These are phyloP conservation scores for Sclerotinia nivalis DNA, from an alignment of 2,329 filamentous ascomycete species.

Conservation along the genomic window DNA sequence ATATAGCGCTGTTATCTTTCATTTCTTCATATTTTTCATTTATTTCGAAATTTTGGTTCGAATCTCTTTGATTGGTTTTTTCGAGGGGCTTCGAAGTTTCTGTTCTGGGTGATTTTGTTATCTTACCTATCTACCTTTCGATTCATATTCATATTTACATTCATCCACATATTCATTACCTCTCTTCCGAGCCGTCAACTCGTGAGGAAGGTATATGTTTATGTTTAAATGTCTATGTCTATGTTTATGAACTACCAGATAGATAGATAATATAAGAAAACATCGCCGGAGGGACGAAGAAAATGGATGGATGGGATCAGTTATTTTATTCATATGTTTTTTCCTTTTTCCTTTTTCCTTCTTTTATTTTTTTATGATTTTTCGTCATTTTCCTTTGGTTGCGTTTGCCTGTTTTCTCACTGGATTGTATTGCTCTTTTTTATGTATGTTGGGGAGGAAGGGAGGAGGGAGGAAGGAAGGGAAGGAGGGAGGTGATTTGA, in stretches of 20 bases:
- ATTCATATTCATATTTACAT: background rate
- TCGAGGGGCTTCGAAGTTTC: background rate
- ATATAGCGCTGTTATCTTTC: constrained; percentile 16
- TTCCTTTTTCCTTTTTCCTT: background rate
- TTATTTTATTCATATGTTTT: background rate
- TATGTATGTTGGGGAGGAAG: background rate
- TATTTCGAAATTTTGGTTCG: constrained; percentile 4
- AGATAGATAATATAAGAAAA: background rate
- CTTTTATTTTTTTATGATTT: background rate
- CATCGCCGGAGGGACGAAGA: background rate
- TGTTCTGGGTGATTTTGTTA: background rate
- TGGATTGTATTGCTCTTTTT: background rate
- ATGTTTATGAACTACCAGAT: background rate
- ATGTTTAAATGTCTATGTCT: background rate
- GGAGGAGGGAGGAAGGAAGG: no score
- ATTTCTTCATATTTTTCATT: background rate
- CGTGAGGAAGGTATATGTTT: background rate
- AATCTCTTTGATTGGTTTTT: background rate
- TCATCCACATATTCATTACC: background rate
- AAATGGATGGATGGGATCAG: background rate
- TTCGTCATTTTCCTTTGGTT: background rate
- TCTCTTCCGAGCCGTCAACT: background rate
- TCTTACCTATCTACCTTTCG: background rate
- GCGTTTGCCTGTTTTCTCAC: background rate
- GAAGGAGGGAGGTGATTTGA: background rate